Evolutionary conservation across 164 flowering plant species (phyloP), one percentile per base, ranked within the genome.

Genomic region (Cinnamomum micranthum): DNA sequence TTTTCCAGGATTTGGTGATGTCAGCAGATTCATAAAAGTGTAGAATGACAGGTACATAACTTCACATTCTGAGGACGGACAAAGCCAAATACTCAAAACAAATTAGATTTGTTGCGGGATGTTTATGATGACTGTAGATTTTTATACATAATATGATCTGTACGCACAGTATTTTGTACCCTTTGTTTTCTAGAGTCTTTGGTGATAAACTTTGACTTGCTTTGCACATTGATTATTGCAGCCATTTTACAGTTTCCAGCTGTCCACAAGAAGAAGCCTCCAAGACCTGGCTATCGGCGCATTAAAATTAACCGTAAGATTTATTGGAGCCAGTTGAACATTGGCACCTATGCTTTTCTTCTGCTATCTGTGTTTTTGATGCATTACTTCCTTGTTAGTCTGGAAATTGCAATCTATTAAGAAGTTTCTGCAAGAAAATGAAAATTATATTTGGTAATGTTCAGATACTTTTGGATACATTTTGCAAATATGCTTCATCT

Each of bases 221-320:
- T 50, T 7, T 41, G 11, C 47, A 41, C 50, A 68, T 72, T 72
- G 77, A 19, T 78, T 68, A 50, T 51, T 87, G 88, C 94, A 95
- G 99, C 95, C 74, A 95, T 95, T 65, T 82, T 93, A 87, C 99
- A 95, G 68, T 81, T 86, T 77, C 98, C 99, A 47, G 82, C 88
- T 51, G 79, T 70, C 25, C 92, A 93, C 80, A 95, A 91, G 85
- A 91, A 90, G 79, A 80, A 80, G 70, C 97, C 98, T 77, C 88
- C 90, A 60, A 89, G 74, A 85, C 83, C 94, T 79, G 95, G 97
- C 71, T 95, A 91, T 82, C 85, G 77, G 22, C 94, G 98, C 15
- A 88, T 84, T 74, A 86, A 88, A 85, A 82, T 95, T 70, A 91
- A 84, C 77, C 92, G 99, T 95, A 87, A 87, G 98, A 78, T 15